phyloP scores from a whole-genome alignment of 2,329 filamentous ascomycete genomes.

The Fusarium nygamai region DNA sequence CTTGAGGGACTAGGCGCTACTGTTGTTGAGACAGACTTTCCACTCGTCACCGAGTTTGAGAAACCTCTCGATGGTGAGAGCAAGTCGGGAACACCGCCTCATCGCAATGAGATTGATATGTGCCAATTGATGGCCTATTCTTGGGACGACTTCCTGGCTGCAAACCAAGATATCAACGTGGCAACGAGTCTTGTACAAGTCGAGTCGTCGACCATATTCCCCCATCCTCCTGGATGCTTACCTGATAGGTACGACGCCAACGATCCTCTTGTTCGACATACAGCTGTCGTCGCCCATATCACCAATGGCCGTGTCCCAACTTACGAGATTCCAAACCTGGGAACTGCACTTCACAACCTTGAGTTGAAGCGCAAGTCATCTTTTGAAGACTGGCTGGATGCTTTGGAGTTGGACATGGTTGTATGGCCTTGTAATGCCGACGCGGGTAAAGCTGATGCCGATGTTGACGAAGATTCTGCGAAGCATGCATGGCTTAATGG shows the following conservation, averaged over 20 bases:
- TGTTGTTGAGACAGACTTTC: background rate
- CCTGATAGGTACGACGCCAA: background rate
- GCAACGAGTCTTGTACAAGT: background rate
- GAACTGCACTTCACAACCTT: background rate
- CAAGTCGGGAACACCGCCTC: background rate
- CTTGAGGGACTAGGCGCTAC: background rate
- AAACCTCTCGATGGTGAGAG: background rate
- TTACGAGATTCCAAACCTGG: background rate
- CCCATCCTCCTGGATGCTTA: background rate
- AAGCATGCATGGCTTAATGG: constrained; percentile 2
- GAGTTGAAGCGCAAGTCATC: background rate
- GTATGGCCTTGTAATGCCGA: constrained; percentile 4
- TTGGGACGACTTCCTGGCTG: background rate
- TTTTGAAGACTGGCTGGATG: background rate
- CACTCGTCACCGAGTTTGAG: background rate
- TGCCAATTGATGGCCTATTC: constrained; percentile 3
- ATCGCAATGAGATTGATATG: constrained; percentile 6
- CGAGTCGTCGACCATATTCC: background rate
- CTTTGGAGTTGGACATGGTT: background rate
- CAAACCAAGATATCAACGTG: background rate
- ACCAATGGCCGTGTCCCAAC: background rate
- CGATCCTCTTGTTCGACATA: constrained; percentile 2
- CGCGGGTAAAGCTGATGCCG: background rate
- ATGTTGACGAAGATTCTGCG: background rate
- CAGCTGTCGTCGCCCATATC: background rate